Base-by-base conservation (phyloP, 1,284 basidiomycete species). In the Austroboletus niveus region DNA sequence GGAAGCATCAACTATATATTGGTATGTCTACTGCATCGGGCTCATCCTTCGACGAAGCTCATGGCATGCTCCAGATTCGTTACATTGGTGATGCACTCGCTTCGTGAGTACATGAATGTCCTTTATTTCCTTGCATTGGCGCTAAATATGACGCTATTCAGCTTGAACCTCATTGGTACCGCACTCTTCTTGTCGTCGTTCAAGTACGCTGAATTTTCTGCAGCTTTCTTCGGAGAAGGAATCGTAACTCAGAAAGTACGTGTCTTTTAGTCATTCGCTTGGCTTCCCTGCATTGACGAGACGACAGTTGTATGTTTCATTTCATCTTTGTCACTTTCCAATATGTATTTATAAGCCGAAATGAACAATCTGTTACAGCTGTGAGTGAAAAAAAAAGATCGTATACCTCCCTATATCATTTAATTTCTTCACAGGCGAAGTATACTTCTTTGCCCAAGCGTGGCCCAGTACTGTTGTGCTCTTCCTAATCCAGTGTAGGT, bases 81-180 rank as follows among this genome's bases (percentile, higher is more conserved):
- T 65, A 65, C 32, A 27, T 62, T 3, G 51, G 63, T 22, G 53
- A 65, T 43, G 43, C 34, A 8, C 17, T 65, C 17, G 54, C 46
- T 8, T 50, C 60, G 60, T 62, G n/a, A 60, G 63, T 54, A 35
- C 9, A 12, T 31, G 5, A 27, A 31, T 1, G 1, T 22, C 22
- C 32, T 34, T 7, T 7, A 27, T 42, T 35, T 45, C 6, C 1
- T 11, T 14, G 45, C 1, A 10, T 4, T 24, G 22, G 22, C 9
- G n/a, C 40, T 52, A 17, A 57, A 35, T 8, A 6, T 3, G 34
- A 39, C 15, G 7, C 34, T 1, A 1, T 51, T 35, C 35, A 65
- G 63, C 10, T 27, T 63, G 56, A 57, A 57, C 17, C 40, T 58
- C 42, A 14, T 59, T 4, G 12, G 62, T 61, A 45, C 3, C 47